Evolutionary conservation across 352 stramenopile genomes (phyloP).

Genomic region (Phytophthora lateralis): DNA sequence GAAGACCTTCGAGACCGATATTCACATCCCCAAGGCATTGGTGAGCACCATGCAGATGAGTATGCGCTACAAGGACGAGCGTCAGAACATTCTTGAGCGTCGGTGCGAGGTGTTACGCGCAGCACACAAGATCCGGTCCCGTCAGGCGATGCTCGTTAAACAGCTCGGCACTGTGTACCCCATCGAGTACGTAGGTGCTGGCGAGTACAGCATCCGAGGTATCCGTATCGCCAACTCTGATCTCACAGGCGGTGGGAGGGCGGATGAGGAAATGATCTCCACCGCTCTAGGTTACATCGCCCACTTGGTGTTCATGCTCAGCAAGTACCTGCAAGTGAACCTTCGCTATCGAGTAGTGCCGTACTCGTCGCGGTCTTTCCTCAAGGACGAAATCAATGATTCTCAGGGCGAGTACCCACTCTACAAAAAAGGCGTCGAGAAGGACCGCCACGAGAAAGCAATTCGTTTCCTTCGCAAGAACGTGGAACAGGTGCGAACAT

Average conservation of each 20-base stretch:
- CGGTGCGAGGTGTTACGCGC: conserved; percentile 77
- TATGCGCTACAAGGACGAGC: conserved; percentile 84
- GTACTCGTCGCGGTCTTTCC: conserved; percentile 79
- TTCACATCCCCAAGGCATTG: conserved; percentile 81
- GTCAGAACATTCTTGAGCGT: conserved; percentile 75
- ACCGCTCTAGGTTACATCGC: conserved; percentile 86
- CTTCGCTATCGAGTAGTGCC: conserved; percentile 82
- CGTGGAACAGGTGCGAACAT: conserved; percentile 73
- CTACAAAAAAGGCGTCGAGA: conserved; percentile 81
- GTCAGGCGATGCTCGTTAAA: conserved; percentile 80
- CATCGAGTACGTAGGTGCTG: conserved; percentile 82
- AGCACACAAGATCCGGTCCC: conserved; percentile 82
- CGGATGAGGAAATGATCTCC: conserved; percentile 84
- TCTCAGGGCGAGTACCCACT: conserved; percentile 79
- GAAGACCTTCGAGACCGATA: conserved; percentile 79
- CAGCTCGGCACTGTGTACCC: conserved; percentile 80
- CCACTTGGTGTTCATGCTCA: conserved; percentile 89
- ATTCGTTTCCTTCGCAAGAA: conserved; percentile 82
- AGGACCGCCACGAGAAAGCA: conserved; percentile 77
- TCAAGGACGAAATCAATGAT: conserved; percentile 90
- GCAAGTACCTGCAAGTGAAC: conserved; percentile 89
- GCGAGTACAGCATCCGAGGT: conserved; percentile 82
- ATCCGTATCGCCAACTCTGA: conserved; percentile 82
- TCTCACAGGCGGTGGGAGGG: conserved; percentile 52
- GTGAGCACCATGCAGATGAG: conserved; percentile 83